These are phyloP conservation scores for Peltaster fructicola DNA, from an alignment of 2,329 filamentous ascomycete genomes.

Conservation along the genomic window DNA sequence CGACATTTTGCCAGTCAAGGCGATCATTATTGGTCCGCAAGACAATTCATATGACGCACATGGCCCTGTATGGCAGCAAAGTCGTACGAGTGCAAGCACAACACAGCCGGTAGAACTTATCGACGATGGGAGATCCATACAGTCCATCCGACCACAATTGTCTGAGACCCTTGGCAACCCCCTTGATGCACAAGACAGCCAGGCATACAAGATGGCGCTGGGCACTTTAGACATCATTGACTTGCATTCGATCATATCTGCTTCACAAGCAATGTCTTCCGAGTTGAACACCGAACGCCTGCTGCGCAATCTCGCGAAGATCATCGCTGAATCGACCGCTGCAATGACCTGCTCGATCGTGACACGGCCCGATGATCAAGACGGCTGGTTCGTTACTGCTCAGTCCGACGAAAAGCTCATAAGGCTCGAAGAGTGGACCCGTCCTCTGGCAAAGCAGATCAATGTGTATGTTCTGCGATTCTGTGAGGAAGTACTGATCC, in stretches of 20 bases:
- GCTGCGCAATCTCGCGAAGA: slow-evolving; percentile 64
- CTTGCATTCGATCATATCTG: slow-evolving; percentile 58
- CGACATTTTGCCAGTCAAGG: too few species aligned
- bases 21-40: too few species aligned
- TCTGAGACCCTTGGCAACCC: too few species aligned
- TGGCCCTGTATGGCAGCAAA: too few species aligned
- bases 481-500: slow-evolving; percentile 55
- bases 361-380: slow-evolving; percentile 49
- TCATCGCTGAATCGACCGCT: slow-evolving; percentile 62
- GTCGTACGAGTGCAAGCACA: too few species aligned
- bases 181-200: too few species aligned
- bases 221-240: slow-evolving; percentile 80
- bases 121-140: too few species aligned
- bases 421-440: slow-evolving; percentile 42
- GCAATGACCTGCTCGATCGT: slow-evolving; percentile 58
- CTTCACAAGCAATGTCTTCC: slow-evolving; percentile 63
- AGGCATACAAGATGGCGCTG: too few species aligned
- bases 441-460: slow-evolving; percentile 57
- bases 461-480: slow-evolving; percentile 63
- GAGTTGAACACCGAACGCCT: slow-evolving; percentile 59
- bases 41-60: too few species aligned
- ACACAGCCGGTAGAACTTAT: too few species aligned
- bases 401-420: slow-evolving; percentile 58
- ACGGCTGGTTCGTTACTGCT: slow-evolving; percentile 53
- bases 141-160: too few species aligned